Base-by-base conservation (phyloP, 495 filamentous ascomycete genomes). In the Platismatia glauca region DNA sequence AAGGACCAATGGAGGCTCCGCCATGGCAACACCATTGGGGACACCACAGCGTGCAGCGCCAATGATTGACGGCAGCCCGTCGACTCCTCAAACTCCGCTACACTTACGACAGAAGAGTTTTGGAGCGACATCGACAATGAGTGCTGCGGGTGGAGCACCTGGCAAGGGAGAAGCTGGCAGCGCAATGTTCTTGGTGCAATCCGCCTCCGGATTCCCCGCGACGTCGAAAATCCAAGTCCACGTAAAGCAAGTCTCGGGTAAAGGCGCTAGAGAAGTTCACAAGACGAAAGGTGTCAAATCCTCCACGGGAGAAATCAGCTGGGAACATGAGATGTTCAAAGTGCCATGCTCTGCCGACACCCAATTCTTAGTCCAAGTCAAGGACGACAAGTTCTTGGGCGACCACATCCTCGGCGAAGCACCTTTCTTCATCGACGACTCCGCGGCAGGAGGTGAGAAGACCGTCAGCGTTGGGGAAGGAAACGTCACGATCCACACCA, bases 351-450 rank as follows among this genome's bases (percentile, higher is more conserved):
- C 86, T 9, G 85, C 93, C 7, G 94, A 96, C 69, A 82, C 89
- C 46, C 85, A 89, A 71, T 97, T 96, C 77, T 86, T 89, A 72
- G 70, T 99, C 56, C 80, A 86, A 60, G 94, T 91, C 57, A 88
- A 90, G 64, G 85, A 89, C 68, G 89, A 96, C 71, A 82, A 87
- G 65, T 88, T 86, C 6, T 90, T 97, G 68, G 84, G 89, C 44
- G 86, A 81, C 44, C 92, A 96, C 68, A 84, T 87, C 52, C 79
- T 97, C 13, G 94, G 94, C 50, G 91, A 97, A 67, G 81, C 79
- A 0, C 66, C 86, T n/a, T 95, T 96, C 78, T 92, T 95, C 69
- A 86, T 98, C 18, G 89, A 89, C 60, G 92, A 98, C 69, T 76
- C 77, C 1, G 68, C 72, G 29, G 75, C 78, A 3, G 85, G 85